Evolutionary conservation across 768 basidiomycete genomes (phyloP).

Genomic region (Lactarius tabidus): DNA sequence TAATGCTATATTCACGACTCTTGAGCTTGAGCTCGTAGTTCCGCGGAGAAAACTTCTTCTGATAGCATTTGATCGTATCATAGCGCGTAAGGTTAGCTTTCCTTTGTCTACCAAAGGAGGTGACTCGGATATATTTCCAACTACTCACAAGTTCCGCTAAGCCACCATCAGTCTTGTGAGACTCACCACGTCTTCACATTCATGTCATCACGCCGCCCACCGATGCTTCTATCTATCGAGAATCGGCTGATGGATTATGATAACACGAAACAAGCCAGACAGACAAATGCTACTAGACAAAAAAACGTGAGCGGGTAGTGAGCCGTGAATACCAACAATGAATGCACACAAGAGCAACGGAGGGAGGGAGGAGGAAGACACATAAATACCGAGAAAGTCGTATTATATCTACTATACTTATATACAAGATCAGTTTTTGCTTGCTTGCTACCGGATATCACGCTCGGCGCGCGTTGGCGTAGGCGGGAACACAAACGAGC

Average conservation of each 20-base stretch:
- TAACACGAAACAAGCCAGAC: conserved; percentile 2
- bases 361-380: background rate
- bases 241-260: background rate
- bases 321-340: background rate
- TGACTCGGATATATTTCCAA: too few relatives aligned
- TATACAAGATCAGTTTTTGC: background rate
- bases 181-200: too few relatives aligned
- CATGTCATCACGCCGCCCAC: too few relatives aligned
- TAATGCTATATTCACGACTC: background rate
- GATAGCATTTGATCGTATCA: background rate
- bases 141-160: too few relatives aligned
- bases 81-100: background rate
- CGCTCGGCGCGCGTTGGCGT: conserved; percentile 29
- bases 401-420: conserved; percentile 18
- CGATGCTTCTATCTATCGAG: background rate
- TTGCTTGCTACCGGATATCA: background rate
- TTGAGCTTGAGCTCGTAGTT: background rate
- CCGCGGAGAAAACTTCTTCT: background rate
- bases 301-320: background rate
- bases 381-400: conserved; percentile 11
- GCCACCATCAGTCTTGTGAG: too few relatives aligned
- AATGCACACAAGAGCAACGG: background rate
- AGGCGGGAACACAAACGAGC: conserved; percentile 50
- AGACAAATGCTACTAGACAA: background rate
- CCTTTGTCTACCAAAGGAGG: too few relatives aligned